Conservation (phyloP, 192 early-diverging fungal genomes). For the Coemansia sp. region DNA sequence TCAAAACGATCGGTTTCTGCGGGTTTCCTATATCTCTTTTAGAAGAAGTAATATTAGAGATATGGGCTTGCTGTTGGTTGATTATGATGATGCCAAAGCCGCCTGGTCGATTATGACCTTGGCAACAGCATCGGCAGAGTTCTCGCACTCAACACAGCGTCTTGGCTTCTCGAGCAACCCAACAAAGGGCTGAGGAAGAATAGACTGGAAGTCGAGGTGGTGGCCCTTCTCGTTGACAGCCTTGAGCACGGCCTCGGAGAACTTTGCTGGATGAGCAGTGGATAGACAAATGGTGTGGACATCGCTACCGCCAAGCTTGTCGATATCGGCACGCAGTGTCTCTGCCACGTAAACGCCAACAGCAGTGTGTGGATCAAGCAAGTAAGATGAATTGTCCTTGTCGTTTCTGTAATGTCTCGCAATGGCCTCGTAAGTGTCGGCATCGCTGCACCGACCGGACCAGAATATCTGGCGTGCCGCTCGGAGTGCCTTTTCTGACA, state of each 20-base stretch:
- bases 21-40: slow-evolving; percentile 1
- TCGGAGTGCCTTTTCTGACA: slow-evolving; percentile 60
- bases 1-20: too few species aligned
- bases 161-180: slow-evolving; percentile 71
- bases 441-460: slow-evolving; percentile 72
- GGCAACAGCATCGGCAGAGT: slow-evolving; percentile 50
- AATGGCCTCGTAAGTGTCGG: slow-evolving; percentile 76
- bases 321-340: slow-evolving; percentile 27
- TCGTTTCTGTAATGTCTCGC: slow-evolving; percentile 62
- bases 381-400: slow-evolving; percentile 56
- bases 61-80: background rate
- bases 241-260: slow-evolving; percentile 84
- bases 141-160: slow-evolving; percentile 57
- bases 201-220: slow-evolving; percentile 59
- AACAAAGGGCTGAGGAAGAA: slow-evolving; percentile 68
- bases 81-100: background rate
- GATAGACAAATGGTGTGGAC: slow-evolving; percentile 66
- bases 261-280: slow-evolving; percentile 96
- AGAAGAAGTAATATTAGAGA: background rate
- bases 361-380: slow-evolving; percentile 95
- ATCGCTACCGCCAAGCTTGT: slow-evolving; percentile 7
- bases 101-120: slow-evolving; percentile 27
- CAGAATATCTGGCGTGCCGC: slow-evolving; percentile 72
- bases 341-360: slow-evolving; percentile 91
- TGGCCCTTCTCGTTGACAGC: slow-evolving; percentile 59